These are phyloP conservation scores for Nothophoma quercina DNA, from an alignment of 2,329 filamentous ascomycete species.

Conservation along the genomic window DNA sequence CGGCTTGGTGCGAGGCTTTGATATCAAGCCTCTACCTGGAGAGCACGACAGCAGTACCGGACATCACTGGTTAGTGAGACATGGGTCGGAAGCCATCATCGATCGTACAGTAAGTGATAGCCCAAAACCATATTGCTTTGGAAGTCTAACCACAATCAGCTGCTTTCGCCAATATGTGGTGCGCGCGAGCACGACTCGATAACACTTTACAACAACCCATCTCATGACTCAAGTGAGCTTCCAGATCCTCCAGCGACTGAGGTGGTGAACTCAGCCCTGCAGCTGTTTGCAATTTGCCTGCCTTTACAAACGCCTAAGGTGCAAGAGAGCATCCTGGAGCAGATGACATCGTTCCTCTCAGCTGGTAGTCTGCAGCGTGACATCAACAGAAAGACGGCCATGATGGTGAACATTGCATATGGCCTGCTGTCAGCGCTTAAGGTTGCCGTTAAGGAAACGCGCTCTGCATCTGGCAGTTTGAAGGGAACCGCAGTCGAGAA, in stretches of 20 bases:
- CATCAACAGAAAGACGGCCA: conserved; percentile 85
- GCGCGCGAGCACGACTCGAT: conserved; percentile 91
- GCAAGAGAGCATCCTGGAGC: conserved; percentile 94
- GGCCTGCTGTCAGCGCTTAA: conserved; percentile 82
- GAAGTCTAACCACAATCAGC: conserved; percentile 42
- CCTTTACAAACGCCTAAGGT: conserved; percentile 89
- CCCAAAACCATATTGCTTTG: no score
- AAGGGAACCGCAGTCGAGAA: conserved; percentile 80
- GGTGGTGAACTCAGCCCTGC: conserved; percentile 92
- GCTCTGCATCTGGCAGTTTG: conserved; percentile 75
- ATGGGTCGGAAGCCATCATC: conserved; percentile 70
- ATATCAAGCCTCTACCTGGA: conserved; percentile 73
- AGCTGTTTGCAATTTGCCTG: conserved; percentile 89
- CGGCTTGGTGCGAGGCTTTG: conserved; percentile 80
- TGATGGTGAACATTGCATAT: conserved; percentile 87
- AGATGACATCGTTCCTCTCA: conserved; percentile 88
- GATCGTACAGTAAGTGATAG: conserved; percentile 56
- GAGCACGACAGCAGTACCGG: conserved; percentile 54
- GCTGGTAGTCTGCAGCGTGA: conserved; percentile 82
- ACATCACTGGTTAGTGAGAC: conserved; percentile 61
- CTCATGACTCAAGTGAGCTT: conserved; percentile 56
- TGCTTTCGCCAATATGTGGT: conserved; percentile 72
- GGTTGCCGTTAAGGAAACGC: conserved; percentile 82
- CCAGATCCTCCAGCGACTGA: conserved; percentile 89
- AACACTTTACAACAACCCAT: conserved; percentile 72